Evolutionary conservation across 2,329 filamentous ascomycete genomes (phyloP).

Genomic region (Colletotrichum sansevieriae): DNA sequence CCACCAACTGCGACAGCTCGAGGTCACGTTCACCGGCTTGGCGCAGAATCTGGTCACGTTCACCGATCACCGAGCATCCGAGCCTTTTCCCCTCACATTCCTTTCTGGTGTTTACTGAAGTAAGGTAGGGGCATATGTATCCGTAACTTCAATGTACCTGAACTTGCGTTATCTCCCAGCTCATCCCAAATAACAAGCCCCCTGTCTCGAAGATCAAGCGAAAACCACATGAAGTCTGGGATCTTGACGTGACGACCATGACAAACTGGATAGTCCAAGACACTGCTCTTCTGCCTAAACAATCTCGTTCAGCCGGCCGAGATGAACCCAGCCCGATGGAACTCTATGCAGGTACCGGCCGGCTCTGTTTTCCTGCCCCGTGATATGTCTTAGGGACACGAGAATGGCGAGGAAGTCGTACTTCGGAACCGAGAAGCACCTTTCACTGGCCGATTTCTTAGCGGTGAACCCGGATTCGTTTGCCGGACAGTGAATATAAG

Average conservation of each 20-base stretch:
- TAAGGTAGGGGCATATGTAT: too few relatives aligned
- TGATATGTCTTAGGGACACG: background rate
- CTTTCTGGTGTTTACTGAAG: too few relatives aligned
- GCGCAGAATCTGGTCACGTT: conserved; percentile 36
- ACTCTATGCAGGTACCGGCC: conserved; percentile 27
- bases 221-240: background rate
- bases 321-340: background rate
- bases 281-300: background rate
- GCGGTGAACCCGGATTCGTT: too few relatives aligned
- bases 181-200: conserved; percentile 1
- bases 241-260: background rate
- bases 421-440: too few relatives aligned
- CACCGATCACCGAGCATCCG: conserved; percentile 20
- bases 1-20: conserved; percentile 12
- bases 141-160: background rate
- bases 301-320: background rate
- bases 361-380: background rate
- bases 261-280: background rate
- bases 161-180: background rate
- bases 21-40: conserved; percentile 39
- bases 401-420: too few relatives aligned
- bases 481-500: too few relatives aligned
- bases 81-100: background rate
- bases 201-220: background rate
- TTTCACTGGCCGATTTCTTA: too few relatives aligned